These are phyloP conservation scores for Hemisphaericaspora xylanilytica DNA, from an alignment of 1,139 yeast genomes.

Conservation along the genomic window DNA sequence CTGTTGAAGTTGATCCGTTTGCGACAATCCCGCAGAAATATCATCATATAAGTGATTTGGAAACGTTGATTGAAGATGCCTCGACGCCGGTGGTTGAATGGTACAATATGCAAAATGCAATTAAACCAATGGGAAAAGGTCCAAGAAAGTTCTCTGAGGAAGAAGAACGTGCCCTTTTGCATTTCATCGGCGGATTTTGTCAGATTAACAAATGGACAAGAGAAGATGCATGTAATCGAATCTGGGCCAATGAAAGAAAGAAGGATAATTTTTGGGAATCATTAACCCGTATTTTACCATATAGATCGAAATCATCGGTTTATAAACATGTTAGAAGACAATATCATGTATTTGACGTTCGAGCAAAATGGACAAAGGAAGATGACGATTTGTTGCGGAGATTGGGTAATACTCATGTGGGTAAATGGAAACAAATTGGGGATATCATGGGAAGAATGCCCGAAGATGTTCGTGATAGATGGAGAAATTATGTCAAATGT, in stretches of 20 bases:
- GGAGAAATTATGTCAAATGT: constrained; percentile 93
- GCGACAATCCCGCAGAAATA: constrained; percentile 17
- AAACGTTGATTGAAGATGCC: constrained; percentile 37
- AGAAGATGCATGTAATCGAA: constrained; percentile 71
- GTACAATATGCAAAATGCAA: constrained; percentile 31
- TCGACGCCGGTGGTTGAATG: constrained; percentile 35
- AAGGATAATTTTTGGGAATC: constrained; percentile 90
- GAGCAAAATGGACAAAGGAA: constrained; percentile 86
- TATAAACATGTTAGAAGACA: constrained; percentile 90
- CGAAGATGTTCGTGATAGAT: constrained; percentile 93
- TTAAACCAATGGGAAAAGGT: constrained; percentile 25
- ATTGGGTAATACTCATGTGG: constrained; percentile 64
- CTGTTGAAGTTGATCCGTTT: constrained; percentile 4
- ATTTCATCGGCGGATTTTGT: constrained; percentile 68
- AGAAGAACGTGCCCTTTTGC: constrained; percentile 70
- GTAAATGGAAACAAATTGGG: constrained; percentile 87
- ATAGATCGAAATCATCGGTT: constrained; percentile 81
- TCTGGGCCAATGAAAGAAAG: constrained; percentile 82
- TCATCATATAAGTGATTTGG: constrained; percentile 29
- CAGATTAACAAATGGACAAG: constrained; percentile 58
- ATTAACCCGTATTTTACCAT: constrained; percentile 72
- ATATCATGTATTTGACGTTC: constrained; percentile 78
- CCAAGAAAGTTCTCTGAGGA: constrained; percentile 54
- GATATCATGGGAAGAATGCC: constrained; percentile 86
- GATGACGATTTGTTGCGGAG: constrained; percentile 69